Conservation (phyloP, 2,329 filamentous ascomycete species). For the Colletotrichum sp. region DNA sequence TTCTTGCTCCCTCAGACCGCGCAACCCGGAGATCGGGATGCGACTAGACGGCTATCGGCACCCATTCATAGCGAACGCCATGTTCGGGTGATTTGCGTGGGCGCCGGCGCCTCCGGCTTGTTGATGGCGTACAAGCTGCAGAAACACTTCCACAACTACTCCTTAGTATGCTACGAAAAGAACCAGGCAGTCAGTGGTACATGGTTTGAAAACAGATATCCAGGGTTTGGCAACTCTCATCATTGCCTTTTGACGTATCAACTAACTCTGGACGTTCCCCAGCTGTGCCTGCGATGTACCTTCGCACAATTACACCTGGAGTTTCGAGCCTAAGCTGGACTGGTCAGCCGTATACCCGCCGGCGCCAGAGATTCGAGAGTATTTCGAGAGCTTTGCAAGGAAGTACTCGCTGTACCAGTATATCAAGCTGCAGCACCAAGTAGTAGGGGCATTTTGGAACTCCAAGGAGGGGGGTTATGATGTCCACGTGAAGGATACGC, state of each 20-base stretch:
- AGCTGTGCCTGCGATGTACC: conserved; percentile 55
- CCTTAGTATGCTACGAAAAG: conserved; percentile 52
- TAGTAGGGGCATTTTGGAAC: conserved; percentile 39
- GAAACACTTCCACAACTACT: conserved; percentile 46
- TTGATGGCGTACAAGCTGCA: conserved; percentile 53
- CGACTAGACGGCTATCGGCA: neutral
- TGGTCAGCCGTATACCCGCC: conserved; percentile 57
- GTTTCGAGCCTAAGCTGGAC: conserved; percentile 58
- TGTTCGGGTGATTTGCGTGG: conserved; percentile 42
- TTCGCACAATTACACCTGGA: conserved; percentile 56
- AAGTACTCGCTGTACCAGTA: conserved; percentile 43
- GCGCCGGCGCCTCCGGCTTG: conserved; percentile 53
- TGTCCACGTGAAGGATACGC: conserved; percentile 35
- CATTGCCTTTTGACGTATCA: neutral
- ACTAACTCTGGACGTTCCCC: neutral
- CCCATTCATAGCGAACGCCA: conserved; percentile 15
- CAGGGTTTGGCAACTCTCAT: conserved; percentile 32
- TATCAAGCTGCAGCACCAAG: conserved; percentile 27
- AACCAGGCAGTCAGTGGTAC: conserved; percentile 59
- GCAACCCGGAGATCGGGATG: neutral
- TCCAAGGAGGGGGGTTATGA: conserved; percentile 36
- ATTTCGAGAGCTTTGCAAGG: conserved; percentile 48
- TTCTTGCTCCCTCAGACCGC: neutral
- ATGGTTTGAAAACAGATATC: conserved; percentile 56
- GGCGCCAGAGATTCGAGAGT: conserved; percentile 45